Evolutionary conservation across 441 rosid species (phyloP).

Genomic region (Pelargonium myrrhifolium): DNA sequence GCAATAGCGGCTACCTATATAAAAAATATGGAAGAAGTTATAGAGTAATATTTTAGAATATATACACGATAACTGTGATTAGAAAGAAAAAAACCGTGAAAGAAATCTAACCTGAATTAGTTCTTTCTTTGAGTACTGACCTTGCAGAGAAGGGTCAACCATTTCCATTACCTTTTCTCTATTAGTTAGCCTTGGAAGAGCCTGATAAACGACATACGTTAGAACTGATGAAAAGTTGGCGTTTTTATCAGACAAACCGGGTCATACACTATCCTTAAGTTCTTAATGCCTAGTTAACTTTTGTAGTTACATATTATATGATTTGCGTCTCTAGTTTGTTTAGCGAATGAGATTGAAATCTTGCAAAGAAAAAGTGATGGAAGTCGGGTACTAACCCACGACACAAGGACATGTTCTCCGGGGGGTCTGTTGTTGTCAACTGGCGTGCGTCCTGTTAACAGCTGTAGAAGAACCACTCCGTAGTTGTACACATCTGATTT

Average conservation of each 20-base stretch:
- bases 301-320: neutral
- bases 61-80: neutral
- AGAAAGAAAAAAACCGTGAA: neutral
- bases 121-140: constrained; percentile 65
- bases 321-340: neutral
- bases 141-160: constrained; percentile 70
- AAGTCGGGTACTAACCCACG: constrained; percentile 54
- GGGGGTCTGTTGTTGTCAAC: constrained; percentile 56
- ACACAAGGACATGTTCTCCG: constrained; percentile 76
- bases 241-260: too few species aligned
- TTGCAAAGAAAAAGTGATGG: constrained; percentile 3
- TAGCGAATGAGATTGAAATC: neutral
- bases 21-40: neutral
- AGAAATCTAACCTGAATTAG: constrained; percentile 54
- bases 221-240: neutral
- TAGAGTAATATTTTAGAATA: neutral
- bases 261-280: too few species aligned
- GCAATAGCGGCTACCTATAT: constrained; percentile 78
- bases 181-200: constrained; percentile 73
- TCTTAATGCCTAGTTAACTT: neutral
- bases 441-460: constrained; percentile 73
- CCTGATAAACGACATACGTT: constrained; percentile 28
- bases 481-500: constrained; percentile 90
- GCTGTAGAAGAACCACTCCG: constrained; percentile 72
- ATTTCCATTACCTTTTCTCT: constrained; percentile 60